phyloP scores from a whole-genome alignment of 1,139 yeast species.

The Kodamaea anthophila region DNA sequence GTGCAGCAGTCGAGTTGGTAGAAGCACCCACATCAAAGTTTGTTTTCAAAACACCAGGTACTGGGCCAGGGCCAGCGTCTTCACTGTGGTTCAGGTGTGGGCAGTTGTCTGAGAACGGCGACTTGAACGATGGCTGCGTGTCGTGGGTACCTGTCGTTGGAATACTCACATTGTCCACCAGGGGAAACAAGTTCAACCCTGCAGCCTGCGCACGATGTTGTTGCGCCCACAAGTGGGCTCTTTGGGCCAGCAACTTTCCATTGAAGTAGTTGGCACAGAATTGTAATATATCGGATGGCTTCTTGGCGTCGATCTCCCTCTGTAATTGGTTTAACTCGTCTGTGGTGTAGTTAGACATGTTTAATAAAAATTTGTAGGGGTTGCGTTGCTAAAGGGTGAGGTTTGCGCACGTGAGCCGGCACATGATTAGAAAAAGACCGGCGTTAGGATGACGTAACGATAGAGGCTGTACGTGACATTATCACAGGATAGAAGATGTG shows the following conservation, averaged over 20 bases:
- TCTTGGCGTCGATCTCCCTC: conserved; percentile 52
- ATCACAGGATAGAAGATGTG: too few relatives aligned
- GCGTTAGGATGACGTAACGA: too few relatives aligned
- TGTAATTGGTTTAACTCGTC: conserved; percentile 59
- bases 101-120: conserved; percentile 59
- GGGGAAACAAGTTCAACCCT: conserved; percentile 49
- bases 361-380: too few relatives aligned
- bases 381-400: too few relatives aligned
- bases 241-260: conserved; percentile 53
- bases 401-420: too few relatives aligned
- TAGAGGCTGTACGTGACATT: too few relatives aligned
- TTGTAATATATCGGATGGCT: conserved; percentile 66
- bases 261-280: conserved; percentile 72
- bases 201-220: conserved; percentile 47
- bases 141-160: conserved; percentile 20
- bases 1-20: conserved; percentile 16
- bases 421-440: too few relatives aligned
- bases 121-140: conserved; percentile 50
- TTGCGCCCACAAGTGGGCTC: conserved; percentile 49
- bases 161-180: conserved; percentile 17
- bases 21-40: conserved; percentile 36
- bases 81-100: conserved; percentile 39
- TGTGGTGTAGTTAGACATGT: conserved; percentile 15
- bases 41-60: conserved; percentile 42
- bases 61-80: conserved; percentile 14